Base-by-base conservation (phyloP, 495 filamentous ascomycete species). In the Aspergillus biplanus region DNA sequence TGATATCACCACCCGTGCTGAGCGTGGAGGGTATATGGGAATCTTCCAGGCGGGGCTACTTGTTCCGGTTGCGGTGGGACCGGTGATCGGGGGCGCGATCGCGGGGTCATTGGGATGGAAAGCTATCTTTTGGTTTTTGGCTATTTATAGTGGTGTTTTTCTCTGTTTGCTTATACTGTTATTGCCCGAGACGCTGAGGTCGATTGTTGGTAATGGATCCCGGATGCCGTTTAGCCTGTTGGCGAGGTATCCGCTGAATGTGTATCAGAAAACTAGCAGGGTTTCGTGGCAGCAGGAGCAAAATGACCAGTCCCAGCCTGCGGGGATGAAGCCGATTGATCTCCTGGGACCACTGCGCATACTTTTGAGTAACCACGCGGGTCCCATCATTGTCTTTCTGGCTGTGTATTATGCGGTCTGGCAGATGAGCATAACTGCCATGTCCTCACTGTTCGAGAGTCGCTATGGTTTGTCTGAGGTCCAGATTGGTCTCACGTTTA, bases 111-210 rank as follows among this genome's bases (percentile, higher is more conserved):
- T 85, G 9, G 85, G 85, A 15, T 88, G 84, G 85, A 76, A 77
- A 48, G 65, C 78, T 0, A 82, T 88, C 4, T 88, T 88, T 67
- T 86, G 81, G 81, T 84, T 87, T 50, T 62, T 87, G 54, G 63
- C 79, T 0, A 82, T 85, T 3, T 80, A 80, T 48, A 73, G 73
- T 57, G 82, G 74, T 6, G 69, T 71, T 2, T 83, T 80, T 57
- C 64, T 86, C 2, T 15, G 78, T 12, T 4, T 75, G 0, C 48
- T 87, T 0, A 52, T 81, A 8, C 1, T 82, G 4, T 34, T 80
- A 0, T 69, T 87, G 0, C 86, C 85, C 1, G 85, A 88, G 66
- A 88, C 86, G 5, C 66, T 82, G 13, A 73, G 83, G 63, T 78
- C 78, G 0, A 52, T 83, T 6, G 85, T 87, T 18, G 82, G 70